These are phyloP conservation scores for Typha latifolia DNA, from an alignment of 176 grass and related monocot species.

Conservation along the genomic window DNA sequence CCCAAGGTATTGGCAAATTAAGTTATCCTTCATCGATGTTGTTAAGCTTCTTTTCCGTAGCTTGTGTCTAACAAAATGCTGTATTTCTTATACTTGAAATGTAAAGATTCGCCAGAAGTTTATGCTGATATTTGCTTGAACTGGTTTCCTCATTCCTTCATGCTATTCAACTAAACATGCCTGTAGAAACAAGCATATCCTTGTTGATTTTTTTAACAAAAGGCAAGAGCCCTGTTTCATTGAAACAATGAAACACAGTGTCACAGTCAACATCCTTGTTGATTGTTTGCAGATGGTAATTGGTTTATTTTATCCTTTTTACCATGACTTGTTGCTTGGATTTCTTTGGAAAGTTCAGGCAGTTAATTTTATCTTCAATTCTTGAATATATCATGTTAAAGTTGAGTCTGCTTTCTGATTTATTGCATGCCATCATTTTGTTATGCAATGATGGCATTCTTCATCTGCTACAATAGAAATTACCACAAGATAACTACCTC, in stretches of 20 bases:
- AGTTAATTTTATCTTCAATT: not conserved
- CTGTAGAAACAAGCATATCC: too few relatives aligned
- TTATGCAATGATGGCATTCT: not conserved
- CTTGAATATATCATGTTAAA: not conserved
- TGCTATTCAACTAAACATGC: too few relatives aligned
- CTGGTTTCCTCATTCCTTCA: too few relatives aligned
- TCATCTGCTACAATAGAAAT: not conserved
- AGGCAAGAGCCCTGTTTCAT: too few relatives aligned
- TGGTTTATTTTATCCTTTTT: too few relatives aligned
- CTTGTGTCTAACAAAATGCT: not conserved
- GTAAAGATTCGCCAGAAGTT: not conserved
- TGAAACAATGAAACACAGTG: too few relatives aligned
- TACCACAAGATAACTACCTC: not conserved
- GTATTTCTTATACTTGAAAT: not conserved
- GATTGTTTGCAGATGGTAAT: too few relatives aligned
- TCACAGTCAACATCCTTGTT: too few relatives aligned
- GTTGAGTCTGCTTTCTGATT: not conserved
- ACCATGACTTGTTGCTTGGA: not conserved
- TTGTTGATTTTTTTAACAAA: too few relatives aligned
- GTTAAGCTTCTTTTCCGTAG: slow-evolving; percentile 1
- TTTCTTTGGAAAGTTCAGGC: not conserved
- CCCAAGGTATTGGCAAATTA: slow-evolving; percentile 11
- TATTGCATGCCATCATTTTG: not conserved
- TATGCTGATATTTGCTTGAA: too few relatives aligned
- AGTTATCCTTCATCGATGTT: not conserved